Percentiles rank a stretch among this genome's conserved stretches.
Evolutionary conservation across 2,329 filamentous ascomycete genomes (phyloP).

Genomic region (Verticillium nubilum): DNA sequence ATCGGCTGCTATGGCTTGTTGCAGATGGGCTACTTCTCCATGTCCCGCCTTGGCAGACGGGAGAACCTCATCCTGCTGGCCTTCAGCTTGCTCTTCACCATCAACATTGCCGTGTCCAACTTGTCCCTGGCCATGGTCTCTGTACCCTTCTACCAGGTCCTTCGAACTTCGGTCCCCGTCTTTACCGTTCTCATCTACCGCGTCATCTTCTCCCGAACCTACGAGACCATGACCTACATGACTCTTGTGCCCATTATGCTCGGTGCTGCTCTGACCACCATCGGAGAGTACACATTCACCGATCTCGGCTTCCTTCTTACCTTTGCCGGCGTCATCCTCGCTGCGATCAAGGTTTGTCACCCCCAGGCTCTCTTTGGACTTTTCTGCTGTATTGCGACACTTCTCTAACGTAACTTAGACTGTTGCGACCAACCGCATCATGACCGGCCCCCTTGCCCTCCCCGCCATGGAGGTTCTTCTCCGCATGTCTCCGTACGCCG

Average conservation of each 20-base stretch:
- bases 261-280: slow-evolving; percentile 54
- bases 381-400: neutral
- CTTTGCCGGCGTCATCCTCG: slow-evolving; percentile 47
- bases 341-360: slow-evolving; percentile 43
- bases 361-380: neutral
- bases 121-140: slow-evolving; percentile 57
- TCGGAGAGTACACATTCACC: slow-evolving; percentile 60
- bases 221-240: slow-evolving; percentile 51
- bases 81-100: slow-evolving; percentile 56
- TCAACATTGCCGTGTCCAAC: slow-evolving; percentile 61
- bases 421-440: slow-evolving; percentile 58
- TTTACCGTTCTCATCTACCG: slow-evolving; percentile 59
- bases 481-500: slow-evolving; percentile 57
- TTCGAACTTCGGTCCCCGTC: slow-evolving; percentile 56
- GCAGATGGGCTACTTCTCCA: slow-evolving; percentile 44
- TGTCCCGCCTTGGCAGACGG: slow-evolving; percentile 43
- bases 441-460: slow-evolving; percentile 54
- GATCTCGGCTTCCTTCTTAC: slow-evolving; percentile 50
- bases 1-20: slow-evolving; percentile 50
- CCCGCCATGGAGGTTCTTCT: slow-evolving; percentile 56
- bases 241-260: slow-evolving; percentile 56
- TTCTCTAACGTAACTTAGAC: slow-evolving; percentile 31
- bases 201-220: slow-evolving; percentile 47
- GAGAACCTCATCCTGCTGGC: slow-evolving; percentile 51
- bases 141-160: slow-evolving; percentile 61